phyloP scores from a whole-genome alignment of 2,329 filamentous ascomycete genomes.

The Dothiorella sarmentorum region DNA sequence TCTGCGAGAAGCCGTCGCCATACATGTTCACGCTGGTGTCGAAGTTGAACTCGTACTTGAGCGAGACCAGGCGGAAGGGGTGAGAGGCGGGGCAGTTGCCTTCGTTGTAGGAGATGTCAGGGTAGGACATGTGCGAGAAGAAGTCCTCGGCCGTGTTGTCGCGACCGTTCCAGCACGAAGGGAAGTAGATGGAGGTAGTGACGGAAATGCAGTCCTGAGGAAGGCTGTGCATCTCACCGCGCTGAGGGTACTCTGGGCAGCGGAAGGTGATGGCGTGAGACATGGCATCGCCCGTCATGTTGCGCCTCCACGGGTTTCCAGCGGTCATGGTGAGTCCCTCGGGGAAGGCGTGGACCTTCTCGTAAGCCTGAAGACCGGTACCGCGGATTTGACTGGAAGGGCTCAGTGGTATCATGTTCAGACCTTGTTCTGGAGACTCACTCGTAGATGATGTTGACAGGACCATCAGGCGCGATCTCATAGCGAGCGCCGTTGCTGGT shows the following conservation, averaged over 20 bases:
- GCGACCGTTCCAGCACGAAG: constrained; percentile 42
- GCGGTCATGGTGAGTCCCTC: constrained; percentile 67
- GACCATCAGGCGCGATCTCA: not conserved
- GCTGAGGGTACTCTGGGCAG: constrained; percentile 48
- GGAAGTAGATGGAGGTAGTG: constrained; percentile 67
- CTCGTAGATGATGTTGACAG: not conserved
- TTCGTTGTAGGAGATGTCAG: constrained; percentile 22
- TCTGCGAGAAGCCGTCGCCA: constrained; percentile 47
- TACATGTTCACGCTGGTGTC: constrained; percentile 34
- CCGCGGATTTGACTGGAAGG: not conserved
- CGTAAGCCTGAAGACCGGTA: constrained; percentile 45
- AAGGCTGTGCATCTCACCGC: constrained; percentile 53
- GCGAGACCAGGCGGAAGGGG: constrained; percentile 48
- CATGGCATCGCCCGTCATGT: constrained; percentile 42
- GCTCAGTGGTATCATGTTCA: constrained; percentile 29
- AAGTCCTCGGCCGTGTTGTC: constrained; percentile 1
- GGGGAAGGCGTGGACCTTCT: constrained; percentile 68
- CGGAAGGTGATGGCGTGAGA: constrained; percentile 55
- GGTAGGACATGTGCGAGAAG: constrained; percentile 22
- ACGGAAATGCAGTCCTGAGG: constrained; percentile 62
- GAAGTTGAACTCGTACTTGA: constrained; percentile 53
- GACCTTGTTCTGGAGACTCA: not conserved
- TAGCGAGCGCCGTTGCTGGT: constrained; percentile 11
- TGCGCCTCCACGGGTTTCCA: constrained; percentile 52
- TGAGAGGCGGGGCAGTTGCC: constrained; percentile 29